Conservation (phyloP, 2,329 filamentous ascomycete genomes). For the Neurospora sp. region DNA sequence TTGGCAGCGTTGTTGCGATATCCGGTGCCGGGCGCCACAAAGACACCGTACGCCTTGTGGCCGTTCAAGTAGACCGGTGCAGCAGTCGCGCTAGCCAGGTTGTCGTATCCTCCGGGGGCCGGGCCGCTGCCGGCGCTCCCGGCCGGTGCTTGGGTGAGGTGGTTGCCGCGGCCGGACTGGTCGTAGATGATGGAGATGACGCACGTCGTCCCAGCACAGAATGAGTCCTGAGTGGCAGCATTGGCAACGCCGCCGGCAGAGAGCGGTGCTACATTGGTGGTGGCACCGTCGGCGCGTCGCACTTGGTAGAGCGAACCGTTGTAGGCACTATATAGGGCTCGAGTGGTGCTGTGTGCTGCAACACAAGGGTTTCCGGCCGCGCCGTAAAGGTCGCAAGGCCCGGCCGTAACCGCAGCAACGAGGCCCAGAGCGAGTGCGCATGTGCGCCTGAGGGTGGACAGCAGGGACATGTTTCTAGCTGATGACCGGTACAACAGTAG, state of each 20-base stretch:
- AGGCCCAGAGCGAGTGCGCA: slow-evolving; percentile 15
- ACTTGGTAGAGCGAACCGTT: slow-evolving; percentile 50
- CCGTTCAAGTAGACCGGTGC: slow-evolving; percentile 53
- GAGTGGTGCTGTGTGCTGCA: slow-evolving; percentile 56
- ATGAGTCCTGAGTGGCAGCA: slow-evolving; percentile 48
- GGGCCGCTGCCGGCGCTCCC: slow-evolving; percentile 41
- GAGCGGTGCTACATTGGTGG: slow-evolving; percentile 37
- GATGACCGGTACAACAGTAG: not conserved
- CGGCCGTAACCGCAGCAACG: slow-evolving; percentile 25
- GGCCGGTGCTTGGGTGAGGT: slow-evolving; percentile 52
- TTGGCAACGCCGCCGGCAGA: slow-evolving; percentile 54
- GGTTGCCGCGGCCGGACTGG: slow-evolving; percentile 52
- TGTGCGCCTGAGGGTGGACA: not conserved
- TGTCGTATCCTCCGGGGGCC: slow-evolving; percentile 46
- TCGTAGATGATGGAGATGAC: slow-evolving; percentile 57
- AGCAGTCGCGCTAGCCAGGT: slow-evolving; percentile 47
- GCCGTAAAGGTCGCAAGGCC: slow-evolving; percentile 40
- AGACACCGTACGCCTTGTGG: slow-evolving; percentile 54
- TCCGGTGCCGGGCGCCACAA: slow-evolving; percentile 49
- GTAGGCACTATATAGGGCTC: slow-evolving; percentile 47
- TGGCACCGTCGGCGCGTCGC: slow-evolving; percentile 38
- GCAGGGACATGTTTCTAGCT: not conserved
- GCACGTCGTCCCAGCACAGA: slow-evolving; percentile 52
- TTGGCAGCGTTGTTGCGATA: slow-evolving; percentile 49
- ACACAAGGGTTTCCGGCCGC: slow-evolving; percentile 53